These are phyloP conservation scores for Penicillium sp. DNA, from an alignment of 2,329 filamentous ascomycete genomes.

Conservation along the genomic window DNA sequence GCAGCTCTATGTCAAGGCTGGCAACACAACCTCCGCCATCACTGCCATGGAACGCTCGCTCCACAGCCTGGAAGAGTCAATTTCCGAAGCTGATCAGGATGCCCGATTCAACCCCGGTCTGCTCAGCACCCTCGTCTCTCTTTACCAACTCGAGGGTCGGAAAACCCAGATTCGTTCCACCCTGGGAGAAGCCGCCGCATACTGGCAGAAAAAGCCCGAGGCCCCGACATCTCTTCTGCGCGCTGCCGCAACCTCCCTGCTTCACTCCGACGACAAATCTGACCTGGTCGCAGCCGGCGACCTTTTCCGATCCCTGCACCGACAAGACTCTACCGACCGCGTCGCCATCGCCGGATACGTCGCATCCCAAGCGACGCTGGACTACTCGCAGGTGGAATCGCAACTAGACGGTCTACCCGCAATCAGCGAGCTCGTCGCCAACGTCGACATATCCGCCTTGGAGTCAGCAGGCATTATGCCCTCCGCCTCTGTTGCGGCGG, in stretches of 20 bases:
- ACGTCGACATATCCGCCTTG: constrained; percentile 49
- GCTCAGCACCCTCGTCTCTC: constrained; percentile 75
- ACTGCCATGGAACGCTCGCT: constrained; percentile 77
- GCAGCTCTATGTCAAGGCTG: constrained; percentile 76
- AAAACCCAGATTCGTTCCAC: constrained; percentile 72
- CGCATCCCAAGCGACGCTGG: constrained; percentile 70
- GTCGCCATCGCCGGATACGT: constrained; percentile 81
- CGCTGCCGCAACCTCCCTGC: constrained; percentile 80
- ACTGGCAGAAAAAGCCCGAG: constrained; percentile 73
- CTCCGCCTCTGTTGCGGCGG: constrained; percentile 33
- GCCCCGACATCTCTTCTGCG: constrained; percentile 70
- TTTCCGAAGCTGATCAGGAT: constrained; percentile 62
- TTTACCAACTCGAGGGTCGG: constrained; percentile 78
- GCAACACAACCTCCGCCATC: constrained; percentile 74
- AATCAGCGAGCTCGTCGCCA: constrained; percentile 46
- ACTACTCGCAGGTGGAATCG: constrained; percentile 40
- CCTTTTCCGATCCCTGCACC: constrained; percentile 76
- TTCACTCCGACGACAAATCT: constrained; percentile 71
- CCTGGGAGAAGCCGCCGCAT: constrained; percentile 75
- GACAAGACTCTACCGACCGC: constrained; percentile 66
- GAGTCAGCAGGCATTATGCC: constrained; percentile 51
- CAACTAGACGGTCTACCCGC: constrained; percentile 44
- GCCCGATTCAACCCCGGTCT: constrained; percentile 83
- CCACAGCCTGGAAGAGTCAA: constrained; percentile 68
- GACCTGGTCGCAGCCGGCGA: constrained; percentile 73